Evolutionary conservation across 2,329 filamentous ascomycete species (phyloP), one percentile per base, ranked within the genome.

Genomic region (Pleurostoma richardsiae): DNA sequence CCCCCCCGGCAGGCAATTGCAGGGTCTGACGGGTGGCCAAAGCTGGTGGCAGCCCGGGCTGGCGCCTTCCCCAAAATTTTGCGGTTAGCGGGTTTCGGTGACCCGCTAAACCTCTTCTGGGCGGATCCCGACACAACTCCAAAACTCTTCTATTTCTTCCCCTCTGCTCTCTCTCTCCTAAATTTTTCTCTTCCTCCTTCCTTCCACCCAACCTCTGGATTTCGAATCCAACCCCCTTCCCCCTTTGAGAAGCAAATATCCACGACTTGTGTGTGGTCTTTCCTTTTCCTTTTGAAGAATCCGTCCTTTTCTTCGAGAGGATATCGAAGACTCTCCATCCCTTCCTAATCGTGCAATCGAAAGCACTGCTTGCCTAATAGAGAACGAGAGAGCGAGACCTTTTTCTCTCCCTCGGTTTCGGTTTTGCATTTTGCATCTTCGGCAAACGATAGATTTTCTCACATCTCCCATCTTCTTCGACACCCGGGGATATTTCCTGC

Each of bases 281-380:
- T 62, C 61, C 56, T 63, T 68, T 68, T 63, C 62, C 66, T 72
- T 70, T 66, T 61, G 66, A 73, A 72, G 69, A 66, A 56, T 59
- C 56, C 61, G 56, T 55, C 56, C 61, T 61, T 61, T 63, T 66
- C 59, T 70, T 69, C 60, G 58, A 64, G 64, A 71, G 70, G 65
- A 67, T 62, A 51, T 53, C 56, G 63, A 63, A 65, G 59, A 63
- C 57, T 59, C 52, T 46, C 39, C 19, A 19, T 19, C 19, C 19
- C 19, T 19, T 19, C 19, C 19, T 19, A 19, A 19, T 19, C 19
- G 19, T 19, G 19, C 19, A 19, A 19, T 19, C 19, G 19, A 19
- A 19, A 19, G 19, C 19, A 19, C 19, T 19, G 19, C 19, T 19
- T 19, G 19, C 19, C 19, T 19, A 19, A 19, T 19, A 19, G 19